Evolutionary conservation across 495 filamentous ascomycete genomes (phyloP), one percentile per base, ranked within the genome.

Genomic region (Alectoria sarmentosa): DNA sequence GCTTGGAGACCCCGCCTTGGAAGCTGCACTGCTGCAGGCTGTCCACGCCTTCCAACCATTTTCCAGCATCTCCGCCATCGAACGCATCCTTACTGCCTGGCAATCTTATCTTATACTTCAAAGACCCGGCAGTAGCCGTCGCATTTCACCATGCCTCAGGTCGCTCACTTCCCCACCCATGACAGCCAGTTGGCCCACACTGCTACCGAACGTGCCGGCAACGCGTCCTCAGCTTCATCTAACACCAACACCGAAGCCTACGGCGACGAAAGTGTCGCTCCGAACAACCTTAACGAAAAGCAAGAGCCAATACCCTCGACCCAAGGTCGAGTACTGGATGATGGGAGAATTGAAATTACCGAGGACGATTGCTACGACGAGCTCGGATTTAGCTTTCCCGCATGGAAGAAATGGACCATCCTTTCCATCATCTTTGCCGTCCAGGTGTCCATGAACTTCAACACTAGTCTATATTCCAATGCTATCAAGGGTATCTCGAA

Each of bases 401-500:
- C 70, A 37, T 75, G 62, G 70, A 79, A 78, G 60, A 88, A 88
- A 69, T 87, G 84, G 85, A 69, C 73, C 62, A 86, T 86, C 70
- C 80, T 88, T n/a, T 68, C 73, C 52, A 79, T 85, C 66, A 86
- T 82, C 71, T 86, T 83, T 69, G 58, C 76, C 49, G 84, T 85
- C 32, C 83, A 86, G 64, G 76, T 77, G 48, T 82, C 78, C 23
- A 86, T 85, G 76, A 84, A 84, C 66, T 80, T 83, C 73, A 84
- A 84, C 67, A 82, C 81, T 26, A 77, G 77, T 42, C 72, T 85
- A 34, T 84, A 84, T 69, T 80, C 83, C 23, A 84, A 85, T 67
- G 82, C 75, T 36, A 66, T 82, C 46, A 60, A 44, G 6, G 76
- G 77, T 14, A 84, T 87, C 28, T 75, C 78, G 0, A 70, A 82